phyloP scores from a whole-genome alignment of 108 stramenopile species.

The Aurantiochytrium sp. region DNA sequence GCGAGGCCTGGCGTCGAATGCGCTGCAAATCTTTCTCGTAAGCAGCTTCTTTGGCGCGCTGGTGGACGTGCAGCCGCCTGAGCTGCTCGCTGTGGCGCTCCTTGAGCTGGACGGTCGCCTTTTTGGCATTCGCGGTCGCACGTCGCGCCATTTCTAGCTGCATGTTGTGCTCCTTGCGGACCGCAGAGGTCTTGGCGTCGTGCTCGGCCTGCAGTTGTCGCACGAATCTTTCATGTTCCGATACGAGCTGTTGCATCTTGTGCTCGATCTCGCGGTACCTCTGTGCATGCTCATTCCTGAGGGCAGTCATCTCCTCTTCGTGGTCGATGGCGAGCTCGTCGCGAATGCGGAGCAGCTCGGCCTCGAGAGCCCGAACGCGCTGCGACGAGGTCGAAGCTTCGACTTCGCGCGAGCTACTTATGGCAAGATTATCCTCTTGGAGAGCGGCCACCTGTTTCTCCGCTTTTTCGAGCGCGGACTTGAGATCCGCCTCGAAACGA shows the following conservation, averaged over 20 bases:
- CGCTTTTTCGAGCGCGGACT: not conserved
- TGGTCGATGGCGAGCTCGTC: not conserved
- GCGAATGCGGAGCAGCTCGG: not conserved
- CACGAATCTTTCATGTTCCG: not conserved
- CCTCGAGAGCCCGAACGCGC: not conserved
- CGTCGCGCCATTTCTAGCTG: not conserved
- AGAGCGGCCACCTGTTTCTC: not conserved
- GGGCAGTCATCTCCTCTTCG: not conserved
- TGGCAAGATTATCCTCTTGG: not conserved
- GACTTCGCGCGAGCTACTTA: not conserved
- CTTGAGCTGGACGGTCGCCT: not conserved
- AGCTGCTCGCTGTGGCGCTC: not conserved
- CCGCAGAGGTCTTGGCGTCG: not conserved
- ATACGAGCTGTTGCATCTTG: not conserved
- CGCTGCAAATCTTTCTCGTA: not conserved
- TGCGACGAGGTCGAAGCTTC: not conserved
- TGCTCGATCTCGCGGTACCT: not conserved
- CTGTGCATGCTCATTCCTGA: not conserved
- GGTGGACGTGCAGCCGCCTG: not conserved
- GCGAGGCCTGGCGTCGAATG: not conserved
- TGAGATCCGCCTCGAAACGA: not conserved
- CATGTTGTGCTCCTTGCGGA: constrained; percentile 29
- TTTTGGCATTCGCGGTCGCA: not conserved
- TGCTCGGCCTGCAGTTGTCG: not conserved
- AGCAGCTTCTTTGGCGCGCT: not conserved